Evolutionary conservation across 495 filamentous ascomycete genomes (phyloP).

Genomic region (Aspergillus olivimuriae): DNA sequence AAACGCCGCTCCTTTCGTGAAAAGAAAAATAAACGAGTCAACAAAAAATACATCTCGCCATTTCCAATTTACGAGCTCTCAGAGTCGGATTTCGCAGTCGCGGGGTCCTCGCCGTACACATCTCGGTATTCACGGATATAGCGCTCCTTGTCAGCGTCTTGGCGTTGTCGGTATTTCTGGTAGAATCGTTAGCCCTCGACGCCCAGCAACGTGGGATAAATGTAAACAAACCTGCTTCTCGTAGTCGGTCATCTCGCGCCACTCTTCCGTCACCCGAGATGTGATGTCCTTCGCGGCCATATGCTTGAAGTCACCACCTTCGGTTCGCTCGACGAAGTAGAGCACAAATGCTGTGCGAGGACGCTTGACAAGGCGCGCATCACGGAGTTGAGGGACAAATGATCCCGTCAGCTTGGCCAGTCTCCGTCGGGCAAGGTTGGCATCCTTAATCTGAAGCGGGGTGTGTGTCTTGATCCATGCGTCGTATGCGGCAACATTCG

Average conservation of each 20-base stretch:
- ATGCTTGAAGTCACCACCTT: constrained; percentile 41
- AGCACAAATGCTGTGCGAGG: constrained; percentile 29
- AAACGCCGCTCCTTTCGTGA: not conserved
- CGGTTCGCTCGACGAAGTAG: constrained; percentile 43
- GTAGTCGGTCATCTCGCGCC: constrained; percentile 42
- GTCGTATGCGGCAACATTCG: constrained; percentile 39
- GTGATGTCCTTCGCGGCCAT: constrained; percentile 20
- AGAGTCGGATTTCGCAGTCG: not conserved
- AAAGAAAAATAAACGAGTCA: too few relatives aligned
- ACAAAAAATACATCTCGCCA: too few relatives aligned
- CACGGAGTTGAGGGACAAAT: constrained; percentile 29
- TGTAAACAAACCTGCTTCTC: constrained; percentile 50
- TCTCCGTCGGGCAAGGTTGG: constrained; percentile 55
- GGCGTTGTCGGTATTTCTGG: constrained; percentile 22
- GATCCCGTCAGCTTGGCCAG: constrained; percentile 31
- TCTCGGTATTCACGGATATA: constrained; percentile 28
- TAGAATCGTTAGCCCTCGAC: constrained; percentile 1
- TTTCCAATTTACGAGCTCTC: not conserved
- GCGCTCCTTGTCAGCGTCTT: constrained; percentile 19
- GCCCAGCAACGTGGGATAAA: not conserved
- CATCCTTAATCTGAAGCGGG: constrained; percentile 48
- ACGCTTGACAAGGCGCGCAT: constrained; percentile 53
- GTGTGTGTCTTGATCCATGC: constrained; percentile 56
- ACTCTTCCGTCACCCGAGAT: constrained; percentile 42
- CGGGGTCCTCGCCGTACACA: constrained; percentile 25